phyloP scores from a whole-genome alignment of 805 yeast species.

The Zygoascus bituminiphila region DNA sequence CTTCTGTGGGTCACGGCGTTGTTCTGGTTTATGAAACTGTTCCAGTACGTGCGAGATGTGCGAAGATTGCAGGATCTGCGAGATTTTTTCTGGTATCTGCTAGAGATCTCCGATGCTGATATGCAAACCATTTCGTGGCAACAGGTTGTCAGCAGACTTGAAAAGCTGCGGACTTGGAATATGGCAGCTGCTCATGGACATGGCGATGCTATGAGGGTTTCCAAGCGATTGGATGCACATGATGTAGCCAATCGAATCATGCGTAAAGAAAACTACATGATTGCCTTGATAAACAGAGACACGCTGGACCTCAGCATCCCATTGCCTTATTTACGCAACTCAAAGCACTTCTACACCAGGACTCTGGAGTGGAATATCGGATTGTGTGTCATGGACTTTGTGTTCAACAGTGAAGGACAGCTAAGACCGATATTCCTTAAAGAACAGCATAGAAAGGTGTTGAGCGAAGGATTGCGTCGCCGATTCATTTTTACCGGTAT shows the following conservation, averaged over 20 bases:
- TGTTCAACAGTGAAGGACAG: constrained; percentile 78
- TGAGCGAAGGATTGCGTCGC: constrained; percentile 63
- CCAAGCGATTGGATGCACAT: constrained; percentile 72
- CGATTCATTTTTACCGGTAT: constrained; percentile 84
- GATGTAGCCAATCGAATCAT: constrained; percentile 91
- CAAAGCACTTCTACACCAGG: constrained; percentile 51
- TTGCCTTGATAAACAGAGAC: constrained; percentile 77
- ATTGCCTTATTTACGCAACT: constrained; percentile 4
- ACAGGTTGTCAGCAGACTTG: constrained; percentile 65
- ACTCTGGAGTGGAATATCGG: constrained; percentile 93
- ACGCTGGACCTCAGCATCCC: constrained; percentile 59
- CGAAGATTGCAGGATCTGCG: constrained; percentile 64
- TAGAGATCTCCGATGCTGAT: constrained; percentile 70
- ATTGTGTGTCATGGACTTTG: constrained; percentile 77
- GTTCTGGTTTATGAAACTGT: constrained; percentile 32
- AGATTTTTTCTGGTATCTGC: constrained; percentile 64
- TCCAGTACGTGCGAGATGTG: constrained; percentile 47
- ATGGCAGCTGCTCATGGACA: constrained; percentile 45
- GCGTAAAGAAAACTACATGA: constrained; percentile 91
- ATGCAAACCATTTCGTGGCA: constrained; percentile 93
- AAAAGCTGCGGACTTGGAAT: constrained; percentile 71
- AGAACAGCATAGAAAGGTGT: constrained; percentile 55
- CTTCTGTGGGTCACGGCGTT: constrained; percentile 53
- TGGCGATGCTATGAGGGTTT: constrained; percentile 14
- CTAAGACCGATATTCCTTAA: constrained; percentile 62